Percentiles rank a stretch among this genome's conserved stretches.
Conservation (phyloP, 192 early-diverging fungal species). For the Coemansia sp. region DNA sequence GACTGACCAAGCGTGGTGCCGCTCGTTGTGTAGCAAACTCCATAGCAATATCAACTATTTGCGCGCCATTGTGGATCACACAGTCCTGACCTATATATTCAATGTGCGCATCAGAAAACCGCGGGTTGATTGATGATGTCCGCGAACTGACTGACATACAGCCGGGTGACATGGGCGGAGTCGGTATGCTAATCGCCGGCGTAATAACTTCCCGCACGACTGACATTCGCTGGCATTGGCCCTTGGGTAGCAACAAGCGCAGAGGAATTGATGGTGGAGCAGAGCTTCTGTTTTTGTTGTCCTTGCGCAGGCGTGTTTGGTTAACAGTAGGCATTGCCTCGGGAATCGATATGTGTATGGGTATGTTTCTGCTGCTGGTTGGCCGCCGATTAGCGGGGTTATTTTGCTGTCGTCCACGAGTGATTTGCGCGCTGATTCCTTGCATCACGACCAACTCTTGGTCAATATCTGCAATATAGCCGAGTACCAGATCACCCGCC, state of each 20-base stretch:
- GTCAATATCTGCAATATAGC: conserved; percentile 31
- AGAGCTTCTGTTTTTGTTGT: conserved; percentile 15
- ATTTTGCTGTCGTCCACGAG: conserved; percentile 27
- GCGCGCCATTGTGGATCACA: conserved; percentile 45
- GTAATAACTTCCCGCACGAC: not conserved
- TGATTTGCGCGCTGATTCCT: conserved; percentile 43
- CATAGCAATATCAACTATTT: conserved; percentile 40
- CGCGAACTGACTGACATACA: not conserved
- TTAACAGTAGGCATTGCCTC: conserved; percentile 7
- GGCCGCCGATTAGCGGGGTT: not conserved
- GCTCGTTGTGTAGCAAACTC: conserved; percentile 38
- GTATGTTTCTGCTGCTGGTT: not conserved
- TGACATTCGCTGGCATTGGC: not conserved
- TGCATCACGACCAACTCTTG: conserved; percentile 41
- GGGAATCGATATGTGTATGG: not conserved
- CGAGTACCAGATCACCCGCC: conserved; percentile 19
- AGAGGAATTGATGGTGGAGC: conserved; percentile 35
- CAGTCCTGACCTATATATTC: conserved; percentile 50
- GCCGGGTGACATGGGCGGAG: conserved; percentile 10
- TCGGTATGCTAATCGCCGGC: not conserved
- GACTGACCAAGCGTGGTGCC: conserved; percentile 35
- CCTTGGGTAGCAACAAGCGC: conserved; percentile 24
- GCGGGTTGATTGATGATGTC: conserved; percentile 17
- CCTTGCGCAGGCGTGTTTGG: conserved; percentile 9
- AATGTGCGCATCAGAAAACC: conserved; percentile 47